phyloP scores from a whole-genome alignment of 2,329 filamentous ascomycete species.

The Ramularia collo-cygni region DNA sequence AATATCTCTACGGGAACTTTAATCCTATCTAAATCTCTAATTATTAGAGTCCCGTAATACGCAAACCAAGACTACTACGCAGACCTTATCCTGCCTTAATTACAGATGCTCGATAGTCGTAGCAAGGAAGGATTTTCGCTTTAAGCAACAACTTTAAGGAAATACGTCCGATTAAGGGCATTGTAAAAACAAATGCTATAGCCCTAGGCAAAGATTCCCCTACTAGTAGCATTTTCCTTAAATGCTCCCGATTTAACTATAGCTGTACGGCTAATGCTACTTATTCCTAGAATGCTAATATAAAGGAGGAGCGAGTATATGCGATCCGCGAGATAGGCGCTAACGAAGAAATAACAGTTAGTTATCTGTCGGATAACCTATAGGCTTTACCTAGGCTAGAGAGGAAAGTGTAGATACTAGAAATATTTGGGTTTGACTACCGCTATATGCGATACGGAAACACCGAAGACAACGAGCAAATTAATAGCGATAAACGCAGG shows the following conservation, averaged over 20 bases:
- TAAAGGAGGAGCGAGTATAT: background rate
- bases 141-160: background rate
- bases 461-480: background rate
- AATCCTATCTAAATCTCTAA: background rate
- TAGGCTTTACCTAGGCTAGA: background rate
- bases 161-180: background rate
- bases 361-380: background rate
- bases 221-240: background rate
- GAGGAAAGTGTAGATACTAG: background rate
- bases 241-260: background rate
- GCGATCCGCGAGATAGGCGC: background rate
- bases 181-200: conserved; percentile 1
- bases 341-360: background rate
- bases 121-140: background rate
- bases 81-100: background rate
- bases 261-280: background rate
- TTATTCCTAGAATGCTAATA: background rate
- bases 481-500: background rate
- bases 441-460: background rate
- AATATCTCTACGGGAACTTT: background rate
- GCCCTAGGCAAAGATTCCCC: background rate
- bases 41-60: background rate
- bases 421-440: background rate
- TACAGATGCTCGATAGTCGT: background rate
- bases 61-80: background rate